Evolutionary conservation across 108 stramenopile genomes (phyloP).

Genomic region (Chaetoceros tenuissimus): DNA sequence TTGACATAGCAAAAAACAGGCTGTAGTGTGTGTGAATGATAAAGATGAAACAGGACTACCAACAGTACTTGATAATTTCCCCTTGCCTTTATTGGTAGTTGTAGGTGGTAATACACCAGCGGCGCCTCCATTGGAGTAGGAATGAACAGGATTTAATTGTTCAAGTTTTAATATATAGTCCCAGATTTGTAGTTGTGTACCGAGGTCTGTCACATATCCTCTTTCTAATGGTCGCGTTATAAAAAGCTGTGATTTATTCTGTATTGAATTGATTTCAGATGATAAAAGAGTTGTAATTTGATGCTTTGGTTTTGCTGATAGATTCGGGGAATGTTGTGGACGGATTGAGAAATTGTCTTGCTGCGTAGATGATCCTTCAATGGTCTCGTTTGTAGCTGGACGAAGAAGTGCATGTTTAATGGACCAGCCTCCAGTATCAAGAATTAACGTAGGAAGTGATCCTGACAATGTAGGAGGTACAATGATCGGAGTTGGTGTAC

Average conservation of each 20-base stretch:
- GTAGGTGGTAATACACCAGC: neutral
- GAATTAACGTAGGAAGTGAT: neutral
- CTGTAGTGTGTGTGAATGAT: slow-evolving; percentile 11
- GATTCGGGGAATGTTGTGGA: slow-evolving; percentile 38
- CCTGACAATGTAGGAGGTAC: neutral
- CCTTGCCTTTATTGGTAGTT: neutral
- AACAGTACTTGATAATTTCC: neutral
- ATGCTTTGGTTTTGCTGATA: slow-evolving; percentile 71
- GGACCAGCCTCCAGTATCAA: neutral
- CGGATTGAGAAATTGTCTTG: no score
- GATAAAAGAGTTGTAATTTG: slow-evolving; percentile 64
- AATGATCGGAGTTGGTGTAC: no score
- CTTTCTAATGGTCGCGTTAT: slow-evolving; percentile 53
- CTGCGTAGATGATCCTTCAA: no score
- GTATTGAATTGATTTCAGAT: slow-evolving; percentile 55
- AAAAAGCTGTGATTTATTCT: slow-evolving; percentile 54
- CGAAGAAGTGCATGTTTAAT: neutral
- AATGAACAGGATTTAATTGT: neutral
- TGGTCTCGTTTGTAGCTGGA: neutral
- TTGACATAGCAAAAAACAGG: slow-evolving; percentile 28
- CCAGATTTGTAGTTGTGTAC: slow-evolving; percentile 76
- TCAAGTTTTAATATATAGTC: slow-evolving; percentile 40
- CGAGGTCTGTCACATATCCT: slow-evolving; percentile 55
- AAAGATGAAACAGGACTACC: neutral
- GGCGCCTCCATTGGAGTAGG: neutral